Evolutionary conservation across 176 grass and related monocot species (phyloP).

Genomic region (Puccinellia tenuiflora): DNA sequence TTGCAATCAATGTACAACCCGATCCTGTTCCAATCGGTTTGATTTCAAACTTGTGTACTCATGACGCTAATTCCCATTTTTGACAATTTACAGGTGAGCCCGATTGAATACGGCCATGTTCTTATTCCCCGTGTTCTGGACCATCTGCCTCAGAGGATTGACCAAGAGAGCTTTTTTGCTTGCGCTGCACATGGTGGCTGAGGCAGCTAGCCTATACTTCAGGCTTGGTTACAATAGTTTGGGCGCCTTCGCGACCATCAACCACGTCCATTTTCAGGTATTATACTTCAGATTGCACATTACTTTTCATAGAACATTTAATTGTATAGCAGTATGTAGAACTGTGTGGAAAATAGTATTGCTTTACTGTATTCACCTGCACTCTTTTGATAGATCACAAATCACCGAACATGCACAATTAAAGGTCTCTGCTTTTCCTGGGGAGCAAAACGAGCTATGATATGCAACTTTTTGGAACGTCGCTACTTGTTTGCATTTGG

Average conservation of each 20-base stretch:
- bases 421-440: neutral
- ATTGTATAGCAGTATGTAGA: neutral
- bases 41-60: slow-evolving; percentile 6
- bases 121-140: slow-evolving; percentile 78
- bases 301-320: neutral
- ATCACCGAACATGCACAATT: neutral
- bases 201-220: slow-evolving; percentile 65
- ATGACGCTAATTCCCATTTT: slow-evolving; percentile 3
- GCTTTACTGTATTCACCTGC: neutral
- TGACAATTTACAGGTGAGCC: slow-evolving; percentile 69
- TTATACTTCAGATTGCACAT: slow-evolving; percentile 25
- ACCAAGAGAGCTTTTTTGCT: slow-evolving; percentile 72
- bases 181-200: slow-evolving; percentile 68
- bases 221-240: slow-evolving; percentile 97
- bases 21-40: neutral
- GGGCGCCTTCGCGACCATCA: slow-evolving; percentile 92
- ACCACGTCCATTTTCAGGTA: slow-evolving; percentile 98
- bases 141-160: slow-evolving; percentile 76
- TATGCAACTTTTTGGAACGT: neutral
- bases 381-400: neutral
- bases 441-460: neutral
- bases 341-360: neutral
- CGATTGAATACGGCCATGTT: slow-evolving; percentile 85
- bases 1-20: slow-evolving; percentile 67
- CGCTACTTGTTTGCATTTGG: neutral